A percentile compares a stretch with the other conserved stretches of the same genome.
These are phyloP conservation scores for Nigrograna mackinnonii DNA, from an alignment of 2,329 filamentous ascomycete species.

Conservation along the genomic window DNA sequence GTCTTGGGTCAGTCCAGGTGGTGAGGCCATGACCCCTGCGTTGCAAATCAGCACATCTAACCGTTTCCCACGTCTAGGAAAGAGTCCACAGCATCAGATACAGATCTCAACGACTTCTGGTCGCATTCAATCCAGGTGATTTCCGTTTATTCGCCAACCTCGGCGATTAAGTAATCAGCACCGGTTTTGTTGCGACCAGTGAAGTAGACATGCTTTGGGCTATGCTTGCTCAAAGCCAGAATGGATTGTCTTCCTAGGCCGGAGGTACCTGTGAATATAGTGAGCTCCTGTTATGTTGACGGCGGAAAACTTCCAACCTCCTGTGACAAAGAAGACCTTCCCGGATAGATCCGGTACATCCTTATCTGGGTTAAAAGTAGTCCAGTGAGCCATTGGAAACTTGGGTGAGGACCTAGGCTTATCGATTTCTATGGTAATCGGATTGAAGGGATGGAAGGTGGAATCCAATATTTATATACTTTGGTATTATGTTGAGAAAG, in stretches of 20 bases:
- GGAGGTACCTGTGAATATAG: constrained; percentile 25
- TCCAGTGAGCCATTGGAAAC: too few species aligned
- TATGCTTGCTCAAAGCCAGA: constrained; percentile 40
- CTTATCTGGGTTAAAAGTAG: not conserved
- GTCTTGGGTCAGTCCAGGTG: constrained; percentile 38
- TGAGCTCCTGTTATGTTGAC: not conserved
- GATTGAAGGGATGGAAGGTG: too few species aligned
- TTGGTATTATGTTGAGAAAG: too few species aligned
- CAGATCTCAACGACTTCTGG: not conserved
- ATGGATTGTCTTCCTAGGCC: constrained; percentile 46
- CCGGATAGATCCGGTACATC: constrained; percentile 14
- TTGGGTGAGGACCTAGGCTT: too few species aligned
- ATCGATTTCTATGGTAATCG: too few species aligned
- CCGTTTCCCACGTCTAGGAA: not conserved
- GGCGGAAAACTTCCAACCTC: constrained; percentile 5
- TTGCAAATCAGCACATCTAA: constrained; percentile 38
- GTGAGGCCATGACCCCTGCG: constrained; percentile 38
- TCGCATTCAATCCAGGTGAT: not conserved
- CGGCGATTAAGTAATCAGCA: constrained; percentile 13
- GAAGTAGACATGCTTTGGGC: constrained; percentile 44
- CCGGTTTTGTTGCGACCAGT: constrained; percentile 36
- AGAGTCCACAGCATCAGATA: not conserved
- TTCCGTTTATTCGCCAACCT: not conserved
- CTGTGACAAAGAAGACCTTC: constrained; percentile 14
- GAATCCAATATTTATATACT: too few species aligned